These are phyloP conservation scores for Blastosporella zonata DNA, from an alignment of 1,284 basidiomycete species.

Conservation along the genomic window DNA sequence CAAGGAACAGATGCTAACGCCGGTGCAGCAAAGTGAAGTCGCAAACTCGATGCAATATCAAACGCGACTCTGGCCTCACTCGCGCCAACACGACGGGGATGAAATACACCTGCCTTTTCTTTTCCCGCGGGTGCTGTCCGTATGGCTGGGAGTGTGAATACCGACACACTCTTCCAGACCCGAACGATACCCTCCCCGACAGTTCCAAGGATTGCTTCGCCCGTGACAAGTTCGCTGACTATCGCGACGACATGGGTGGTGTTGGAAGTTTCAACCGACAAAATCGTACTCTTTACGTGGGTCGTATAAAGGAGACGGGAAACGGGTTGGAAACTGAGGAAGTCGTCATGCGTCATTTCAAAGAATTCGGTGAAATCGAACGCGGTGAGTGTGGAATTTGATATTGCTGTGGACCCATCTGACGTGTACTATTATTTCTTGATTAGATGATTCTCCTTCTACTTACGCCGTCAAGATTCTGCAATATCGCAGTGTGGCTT, in stretches of 20 bases:
- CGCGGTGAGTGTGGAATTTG: constrained; percentile 59
- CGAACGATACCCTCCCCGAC: constrained; percentile 72
- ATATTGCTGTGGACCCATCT: background rate
- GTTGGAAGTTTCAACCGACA: constrained; percentile 93
- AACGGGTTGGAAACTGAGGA: constrained; percentile 88
- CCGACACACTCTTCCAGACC: constrained; percentile 83
- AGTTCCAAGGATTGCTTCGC: constrained; percentile 96
- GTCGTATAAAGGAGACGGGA: constrained; percentile 89
- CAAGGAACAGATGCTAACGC: background rate
- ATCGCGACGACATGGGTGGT: constrained; percentile 99
- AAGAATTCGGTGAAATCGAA: constrained; percentile 96
- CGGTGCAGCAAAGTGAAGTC: constrained; percentile 84
- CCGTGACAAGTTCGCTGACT: constrained; percentile 95
- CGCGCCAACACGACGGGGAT: constrained; percentile 89
- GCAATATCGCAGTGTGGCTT: constrained; percentile 93
- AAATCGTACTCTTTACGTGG: constrained; percentile 95
- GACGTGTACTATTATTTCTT: background rate
- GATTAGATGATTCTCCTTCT: constrained; percentile 30
- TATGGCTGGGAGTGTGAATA: constrained; percentile 98
- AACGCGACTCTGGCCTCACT: constrained; percentile 88
- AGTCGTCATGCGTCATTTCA: constrained; percentile 88
- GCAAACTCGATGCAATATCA: constrained; percentile 87
- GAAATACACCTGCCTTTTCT: constrained; percentile 94
- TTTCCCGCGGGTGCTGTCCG: constrained; percentile 94
- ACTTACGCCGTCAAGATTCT: constrained; percentile 75